Base-by-base conservation (phyloP, 2,329 filamentous ascomycete species). In the Aspergillus sp. region DNA sequence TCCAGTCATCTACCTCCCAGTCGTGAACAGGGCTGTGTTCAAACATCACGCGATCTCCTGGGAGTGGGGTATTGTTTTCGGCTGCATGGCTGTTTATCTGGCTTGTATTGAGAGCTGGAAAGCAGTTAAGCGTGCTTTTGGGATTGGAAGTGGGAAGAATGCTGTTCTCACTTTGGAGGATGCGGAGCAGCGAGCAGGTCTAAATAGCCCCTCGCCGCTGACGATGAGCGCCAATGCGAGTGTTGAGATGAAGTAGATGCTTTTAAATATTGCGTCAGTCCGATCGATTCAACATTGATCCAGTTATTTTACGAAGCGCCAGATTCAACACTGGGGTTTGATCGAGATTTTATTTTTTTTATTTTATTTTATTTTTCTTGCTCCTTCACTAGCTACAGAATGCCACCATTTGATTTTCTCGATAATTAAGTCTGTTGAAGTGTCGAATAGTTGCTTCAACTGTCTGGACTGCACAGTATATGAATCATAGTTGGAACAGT, bases 1-100 rank as follows among this genome's bases (percentile, higher is more conserved):
- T 57, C 84, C 84, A 0, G 81, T 83, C 1, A 75, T 87, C 2
- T 90, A 90, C 64, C 87, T 90, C 36, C 88, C 88, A 0, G 83
- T 81, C 11, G 77, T 90, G 53, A 89, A 88, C 68, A 77, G 78
- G 1, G 69, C 78, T 1, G 86, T 89, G 0, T 89, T 89, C 71
- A 83, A 87, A 64, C 87, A 89, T 60, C 79, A 77, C 8, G 81
- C 80, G 1, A 89, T 90, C 48, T 80, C 72, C 5, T 87, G 85
- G 86, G 86, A 89, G 67, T 90, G 87, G 88, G 84, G 77, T 0
- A 78, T 89, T 15, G 83, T 88, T 0, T 81, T 89, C 54, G 74
- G 85, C 30, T 82, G 80, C 13, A 77, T 83, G 0, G 69, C 81
- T 1, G 67, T 88, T 5, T 90, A 89, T 71, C 81, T 90, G 60